phyloP scores from a whole-genome alignment of 2,329 filamentous ascomycete species.

The Lachnellula subtilissima region DNA sequence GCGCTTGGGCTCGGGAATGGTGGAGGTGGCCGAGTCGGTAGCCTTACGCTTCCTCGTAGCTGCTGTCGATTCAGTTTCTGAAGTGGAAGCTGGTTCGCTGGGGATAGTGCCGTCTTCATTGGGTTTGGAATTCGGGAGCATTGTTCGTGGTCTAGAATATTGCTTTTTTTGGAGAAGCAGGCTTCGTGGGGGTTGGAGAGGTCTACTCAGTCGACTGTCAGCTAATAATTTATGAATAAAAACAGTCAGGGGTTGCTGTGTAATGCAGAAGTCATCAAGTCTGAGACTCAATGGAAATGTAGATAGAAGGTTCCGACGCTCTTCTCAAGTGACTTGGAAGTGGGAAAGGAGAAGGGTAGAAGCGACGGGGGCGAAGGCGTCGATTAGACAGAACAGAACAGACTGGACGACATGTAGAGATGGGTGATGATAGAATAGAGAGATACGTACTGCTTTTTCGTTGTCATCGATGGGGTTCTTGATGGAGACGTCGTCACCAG shows the following conservation, averaged over 20 bases:
- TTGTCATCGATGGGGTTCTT: background rate
- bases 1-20: background rate
- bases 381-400: too few relatives aligned
- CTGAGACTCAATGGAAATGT: too few relatives aligned
- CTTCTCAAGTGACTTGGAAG: too few relatives aligned
- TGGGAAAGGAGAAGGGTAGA: too few relatives aligned
- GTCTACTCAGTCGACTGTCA: background rate
- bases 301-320: too few relatives aligned
- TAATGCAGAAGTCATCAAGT: too few relatives aligned
- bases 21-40: background rate
- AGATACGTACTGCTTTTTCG: too few relatives aligned
- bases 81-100: background rate
- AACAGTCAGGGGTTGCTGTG: too few relatives aligned
- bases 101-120: background rate
- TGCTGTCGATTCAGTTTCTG: background rate
- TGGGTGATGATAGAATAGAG: too few relatives aligned
- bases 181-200: background rate
- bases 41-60: constrained; percentile 9
- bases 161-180: constrained; percentile 4
- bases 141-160: background rate
- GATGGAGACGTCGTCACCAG: background rate
- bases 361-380: too few relatives aligned
- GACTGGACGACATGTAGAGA: too few relatives aligned
- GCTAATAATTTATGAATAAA: too few relatives aligned
- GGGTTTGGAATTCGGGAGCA: background rate